A percentile compares a stretch with the other conserved stretches of the same genome.
Evolutionary conservation across 257 asterid species (phyloP).

Genomic region (Solanum phureja): DNA sequence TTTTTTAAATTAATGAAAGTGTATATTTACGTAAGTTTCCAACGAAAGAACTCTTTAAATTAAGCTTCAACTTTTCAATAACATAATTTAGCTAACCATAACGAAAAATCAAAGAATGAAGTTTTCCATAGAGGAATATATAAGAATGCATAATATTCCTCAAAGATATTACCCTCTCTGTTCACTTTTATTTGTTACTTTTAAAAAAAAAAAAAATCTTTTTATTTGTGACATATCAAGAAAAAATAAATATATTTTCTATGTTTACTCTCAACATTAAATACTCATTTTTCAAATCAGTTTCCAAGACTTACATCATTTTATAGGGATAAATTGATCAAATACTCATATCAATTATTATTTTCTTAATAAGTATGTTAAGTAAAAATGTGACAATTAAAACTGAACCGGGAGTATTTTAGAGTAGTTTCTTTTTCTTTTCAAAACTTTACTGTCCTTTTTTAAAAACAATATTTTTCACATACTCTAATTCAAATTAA

Average conservation of each 20-base stretch:
- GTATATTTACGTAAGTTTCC: background rate
- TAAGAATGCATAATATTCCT: background rate
- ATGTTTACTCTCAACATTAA: too few relatives aligned
- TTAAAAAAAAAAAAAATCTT: too few relatives aligned
- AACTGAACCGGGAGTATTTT: accelerated
- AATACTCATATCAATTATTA: too few relatives aligned
- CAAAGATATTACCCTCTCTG: background rate
- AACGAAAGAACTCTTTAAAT: background rate
- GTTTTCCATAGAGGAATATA: background rate
- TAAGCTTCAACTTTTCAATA: too few relatives aligned
- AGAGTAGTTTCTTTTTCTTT: background rate
- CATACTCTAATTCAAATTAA: background rate
- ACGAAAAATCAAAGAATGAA: background rate
- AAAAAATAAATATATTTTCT: too few relatives aligned
- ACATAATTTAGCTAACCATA: too few relatives aligned
- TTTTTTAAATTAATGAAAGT: background rate
- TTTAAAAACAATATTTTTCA: background rate
- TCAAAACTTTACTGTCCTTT: background rate
- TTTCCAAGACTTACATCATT: too few relatives aligned
- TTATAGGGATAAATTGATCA: too few relatives aligned
- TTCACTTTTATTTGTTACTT: too few relatives aligned
- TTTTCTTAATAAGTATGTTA: accelerated
- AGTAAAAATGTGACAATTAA: too few relatives aligned
- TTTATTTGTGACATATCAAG: too few relatives aligned
- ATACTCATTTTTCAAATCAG: too few relatives aligned